Evolutionary conservation across 805 yeast genomes (phyloP).

Genomic region (Candida silvatica): DNA sequence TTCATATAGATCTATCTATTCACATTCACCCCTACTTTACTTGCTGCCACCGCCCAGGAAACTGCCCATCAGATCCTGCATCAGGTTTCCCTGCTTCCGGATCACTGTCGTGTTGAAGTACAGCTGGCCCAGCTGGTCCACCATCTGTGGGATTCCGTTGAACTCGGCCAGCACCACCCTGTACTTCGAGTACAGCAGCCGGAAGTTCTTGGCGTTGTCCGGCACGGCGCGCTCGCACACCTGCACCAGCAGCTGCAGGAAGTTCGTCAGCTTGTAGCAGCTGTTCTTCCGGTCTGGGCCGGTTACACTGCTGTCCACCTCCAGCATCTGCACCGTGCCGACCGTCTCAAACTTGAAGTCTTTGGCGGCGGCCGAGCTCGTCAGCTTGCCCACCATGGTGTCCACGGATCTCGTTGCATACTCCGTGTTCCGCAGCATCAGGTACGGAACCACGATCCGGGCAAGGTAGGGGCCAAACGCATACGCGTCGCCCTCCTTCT

Average conservation of each 20-base stretch:
- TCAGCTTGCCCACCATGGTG: conserved; percentile 27
- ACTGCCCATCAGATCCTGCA: conserved; percentile 74
- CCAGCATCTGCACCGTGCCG: conserved; percentile 21
- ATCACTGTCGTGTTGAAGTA: conserved; percentile 27
- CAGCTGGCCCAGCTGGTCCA: conserved; percentile 22
- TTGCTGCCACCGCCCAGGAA: conserved; percentile 38
- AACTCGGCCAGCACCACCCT: conserved; percentile 11
- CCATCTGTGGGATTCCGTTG: conserved; percentile 13
- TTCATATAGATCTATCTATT: too few species aligned
- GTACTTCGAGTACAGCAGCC: conserved; percentile 37
- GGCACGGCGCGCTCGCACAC: conserved; percentile 40
- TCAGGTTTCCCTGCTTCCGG: conserved; percentile 43
- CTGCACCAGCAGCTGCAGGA: conserved; percentile 55
- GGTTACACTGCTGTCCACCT: conserved; percentile 15
- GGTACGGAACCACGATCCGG: conserved; percentile 70
- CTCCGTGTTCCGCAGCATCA: conserved; percentile 57
- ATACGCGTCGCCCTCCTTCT: conserved; percentile 26
- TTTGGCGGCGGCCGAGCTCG: conserved; percentile 10
- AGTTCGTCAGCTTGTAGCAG: conserved; percentile 45
- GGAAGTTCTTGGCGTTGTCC: conserved; percentile 31
- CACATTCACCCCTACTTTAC: too few species aligned
- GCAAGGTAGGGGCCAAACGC: conserved; percentile 18
- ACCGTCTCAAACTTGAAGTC: conserved; percentile 11
- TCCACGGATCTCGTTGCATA: conserved; percentile 40
- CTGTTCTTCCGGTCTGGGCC: conserved; percentile 14